Conservation (phyloP, 169 alveolate genomes). For the Theileria equi region DNA sequence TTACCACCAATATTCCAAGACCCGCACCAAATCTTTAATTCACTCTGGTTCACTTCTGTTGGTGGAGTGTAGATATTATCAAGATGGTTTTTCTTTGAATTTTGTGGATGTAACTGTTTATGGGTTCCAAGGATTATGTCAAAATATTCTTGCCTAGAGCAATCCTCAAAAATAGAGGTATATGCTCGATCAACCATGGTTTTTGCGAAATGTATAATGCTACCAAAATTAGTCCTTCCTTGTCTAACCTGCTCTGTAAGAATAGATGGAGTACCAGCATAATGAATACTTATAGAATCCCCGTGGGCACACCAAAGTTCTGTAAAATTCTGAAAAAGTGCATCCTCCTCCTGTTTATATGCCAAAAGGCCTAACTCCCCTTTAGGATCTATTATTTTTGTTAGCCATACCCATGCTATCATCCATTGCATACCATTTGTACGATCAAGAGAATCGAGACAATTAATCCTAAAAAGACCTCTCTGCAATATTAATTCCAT, state of each 20-base stretch:
- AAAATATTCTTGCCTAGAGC: conserved; percentile 22
- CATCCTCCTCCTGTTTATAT: conserved; percentile 15
- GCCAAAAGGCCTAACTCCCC: conserved; percentile 28
- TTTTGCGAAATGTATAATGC: conserved; percentile 37
- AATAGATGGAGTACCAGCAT: conserved; percentile 93
- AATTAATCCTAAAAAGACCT: conserved; percentile 94
- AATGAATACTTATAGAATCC: conserved; percentile 84
- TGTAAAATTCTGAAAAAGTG: conserved; percentile 25
- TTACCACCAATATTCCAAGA: conserved; percentile 75
- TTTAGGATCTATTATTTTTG: conserved; percentile 30
- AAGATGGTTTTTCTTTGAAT: neutral
- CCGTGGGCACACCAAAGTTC: conserved; percentile 92
- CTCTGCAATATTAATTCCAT: conserved; percentile 70
- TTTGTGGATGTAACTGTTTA: neutral
- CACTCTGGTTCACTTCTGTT: no score
- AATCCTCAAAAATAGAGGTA: conserved; percentile 30
- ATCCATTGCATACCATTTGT: conserved; percentile 94
- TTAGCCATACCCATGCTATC: conserved; percentile 77
- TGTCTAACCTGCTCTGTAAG: conserved; percentile 85
- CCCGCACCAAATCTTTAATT: conserved; percentile 71
- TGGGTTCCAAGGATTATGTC: conserved; percentile 14
- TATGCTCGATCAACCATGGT: conserved; percentile 45
- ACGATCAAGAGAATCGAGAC: conserved; percentile 96
- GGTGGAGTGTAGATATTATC: no score
- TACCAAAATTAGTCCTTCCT: conserved; percentile 16